These are phyloP conservation scores for Mucor sp. DNA, from an alignment of 371 early-diverging fungal species.

Conservation along the genomic window DNA sequence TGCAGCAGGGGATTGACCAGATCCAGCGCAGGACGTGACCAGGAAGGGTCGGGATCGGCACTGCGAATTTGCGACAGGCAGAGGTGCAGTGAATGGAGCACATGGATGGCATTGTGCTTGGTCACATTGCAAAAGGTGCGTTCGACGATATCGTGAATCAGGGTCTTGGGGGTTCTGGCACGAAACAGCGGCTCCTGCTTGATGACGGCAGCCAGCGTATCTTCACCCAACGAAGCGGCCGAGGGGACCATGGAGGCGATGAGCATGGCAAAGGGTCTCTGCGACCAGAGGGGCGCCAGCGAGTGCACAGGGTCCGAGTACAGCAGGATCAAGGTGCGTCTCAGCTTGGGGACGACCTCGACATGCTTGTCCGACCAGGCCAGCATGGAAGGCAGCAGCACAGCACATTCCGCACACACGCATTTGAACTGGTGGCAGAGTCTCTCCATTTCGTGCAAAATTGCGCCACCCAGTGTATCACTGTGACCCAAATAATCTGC, in stretches of 20 bases:
- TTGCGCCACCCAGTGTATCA: constrained; percentile 33
- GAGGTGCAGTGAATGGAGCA: constrained; percentile 43
- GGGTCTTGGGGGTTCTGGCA: constrained; percentile 8
- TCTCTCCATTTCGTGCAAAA: constrained; percentile 33
- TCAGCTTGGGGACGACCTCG: constrained; percentile 24
- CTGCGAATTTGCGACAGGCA: constrained; percentile 44
- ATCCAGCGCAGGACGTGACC: constrained; percentile 38
- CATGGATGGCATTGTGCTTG: constrained; percentile 47
- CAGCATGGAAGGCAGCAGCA: constrained; percentile 47
- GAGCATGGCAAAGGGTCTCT: constrained; percentile 38
- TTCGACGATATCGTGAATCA: constrained; percentile 25
- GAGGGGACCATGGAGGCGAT: constrained; percentile 23
- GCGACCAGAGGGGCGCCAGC: constrained; percentile 39
- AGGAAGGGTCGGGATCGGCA: constrained; percentile 43
- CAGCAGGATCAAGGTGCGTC: constrained; percentile 23
- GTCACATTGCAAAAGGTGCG: constrained; percentile 34
- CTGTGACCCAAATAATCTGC: constrained; percentile 44
- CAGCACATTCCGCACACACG: constrained; percentile 40
- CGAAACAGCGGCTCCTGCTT: constrained; percentile 14
- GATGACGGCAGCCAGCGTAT: constrained; percentile 7
- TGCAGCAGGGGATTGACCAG: constrained; percentile 38
- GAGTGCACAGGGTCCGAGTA: constrained; percentile 47
- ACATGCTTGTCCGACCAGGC: constrained; percentile 40
- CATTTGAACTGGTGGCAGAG: constrained; percentile 49
- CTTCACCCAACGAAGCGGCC: constrained; percentile 3